Evolutionary conservation across 345 rosid species (phyloP), one percentile per base, ranked within the genome.

Genomic region (Populus nigra): DNA sequence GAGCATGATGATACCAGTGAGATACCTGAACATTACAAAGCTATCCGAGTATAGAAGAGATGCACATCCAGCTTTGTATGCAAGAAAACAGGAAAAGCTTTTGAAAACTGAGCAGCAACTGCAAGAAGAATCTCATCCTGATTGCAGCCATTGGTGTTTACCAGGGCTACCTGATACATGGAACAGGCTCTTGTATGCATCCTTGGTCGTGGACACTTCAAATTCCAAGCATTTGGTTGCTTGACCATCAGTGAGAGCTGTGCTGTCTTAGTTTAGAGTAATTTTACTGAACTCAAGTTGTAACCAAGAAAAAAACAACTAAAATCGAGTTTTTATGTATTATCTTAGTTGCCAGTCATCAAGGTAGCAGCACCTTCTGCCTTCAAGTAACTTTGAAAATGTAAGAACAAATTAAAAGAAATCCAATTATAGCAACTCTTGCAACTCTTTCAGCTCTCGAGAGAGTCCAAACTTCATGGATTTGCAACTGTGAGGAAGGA

Each of bases 111-210:
- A 57, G 49, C 79, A 69, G 27, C 63, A 29, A 71, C 65, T 57
- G 76, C 73, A 78, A 20, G 85, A 78, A 5, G 63, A 76, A 53
- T 11, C 53, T 43, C 73, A 67, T 1, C 76, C 84, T 1, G 93
- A 90, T 80, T 90, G 91, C 83, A 87, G 87, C 81, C 93, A 90
- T 61, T 87, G 90, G 91, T 87, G 93, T 68, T 80, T 90, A 78
- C 91, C 91, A 10, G 93, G 91, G 39, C 72, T 90, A 18, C 91
- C 92, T 12, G 94, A 87, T 72, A 84, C 90, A 6, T 90, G 91
- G 91, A 90, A 89, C 72, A 71, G 31, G 27, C 85, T 88, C 6
- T 25, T 88, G 23, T 87, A 88, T 43, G 89, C 86, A 35, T 74
- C 82, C 71, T 68, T 88, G 74, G 76, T 78, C 47, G 35, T 80